Base-by-base conservation (phyloP, 2,329 filamentous ascomycete genomes). In the Fusarium compactum region DNA sequence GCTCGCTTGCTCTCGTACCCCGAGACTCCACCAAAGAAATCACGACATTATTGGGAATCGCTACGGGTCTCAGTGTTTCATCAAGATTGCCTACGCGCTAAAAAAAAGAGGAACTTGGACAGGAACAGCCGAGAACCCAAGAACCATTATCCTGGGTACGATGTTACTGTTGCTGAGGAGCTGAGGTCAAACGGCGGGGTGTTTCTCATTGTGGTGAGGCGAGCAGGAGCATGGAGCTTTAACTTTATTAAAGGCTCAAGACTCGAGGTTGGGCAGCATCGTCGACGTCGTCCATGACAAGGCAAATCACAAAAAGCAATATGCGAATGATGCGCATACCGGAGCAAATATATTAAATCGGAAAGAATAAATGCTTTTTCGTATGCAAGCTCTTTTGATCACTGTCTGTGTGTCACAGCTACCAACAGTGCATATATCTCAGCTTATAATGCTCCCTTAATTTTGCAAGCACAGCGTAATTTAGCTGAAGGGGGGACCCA, bases 101-200 rank as follows among this genome's bases (percentile, higher is more conserved):
- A 52, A 27, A 52, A 52, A 52, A 52, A 40, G 30, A 40, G 24
- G 48, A 27, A 52, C 32, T 20, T 3, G 18, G 27, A n/a, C 5
- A 27, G 20, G 30, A 32, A 46, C 41, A 57, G 38, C 43, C 20
- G 38, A 64, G 45, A 24, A 50, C 43, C 45, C 62, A 32, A 46
- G 62, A 66, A 66, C 63, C 63, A 53, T 48, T 34, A 29, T 47
- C 8, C 30, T 65, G 62, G 63, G 41, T 57, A 30, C n/a, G 44
- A 34, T 32, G 43, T 18, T 56, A 22, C 30, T 50, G 24, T 40
- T 38, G 43, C 32, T 25, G 38, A 50, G 27, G 51, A 64, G 60
- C 62, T 65, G 52, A 65, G 43, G 25, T 57, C 25, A 51, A 27
- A 58, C 40, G 40, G 38, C 8, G 41, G 52, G 45, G 20, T 51